phyloP scores from a whole-genome alignment of 495 filamentous ascomycete species.

The Neurospora sp. region DNA sequence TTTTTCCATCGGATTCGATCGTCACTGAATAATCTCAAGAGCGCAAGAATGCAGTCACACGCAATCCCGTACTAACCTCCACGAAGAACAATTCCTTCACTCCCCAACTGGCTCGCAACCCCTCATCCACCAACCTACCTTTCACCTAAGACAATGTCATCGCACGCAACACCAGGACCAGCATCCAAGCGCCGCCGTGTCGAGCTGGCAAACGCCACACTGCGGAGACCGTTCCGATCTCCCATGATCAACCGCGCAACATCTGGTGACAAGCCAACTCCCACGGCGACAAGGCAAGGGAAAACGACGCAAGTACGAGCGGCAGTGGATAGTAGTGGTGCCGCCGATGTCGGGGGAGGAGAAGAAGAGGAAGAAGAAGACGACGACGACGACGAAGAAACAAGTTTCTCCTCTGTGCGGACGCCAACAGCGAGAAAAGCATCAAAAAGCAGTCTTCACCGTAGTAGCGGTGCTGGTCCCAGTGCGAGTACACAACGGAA shows the following conservation, averaged over 20 bases:
- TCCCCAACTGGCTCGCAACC: background rate
- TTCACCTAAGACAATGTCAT: conserved; percentile 5
- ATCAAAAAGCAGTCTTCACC: background rate
- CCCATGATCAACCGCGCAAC: conserved; percentile 15
- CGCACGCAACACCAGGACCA: conserved; percentile 12
- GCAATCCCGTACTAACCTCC: background rate
- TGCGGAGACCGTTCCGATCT: conserved; percentile 21
- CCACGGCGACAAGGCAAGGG: background rate
- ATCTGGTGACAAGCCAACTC: background rate
- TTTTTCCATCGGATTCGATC: background rate
- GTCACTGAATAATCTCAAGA: background rate
- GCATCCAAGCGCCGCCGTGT: conserved; percentile 22
- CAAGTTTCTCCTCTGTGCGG: background rate
- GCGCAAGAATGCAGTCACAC: background rate
- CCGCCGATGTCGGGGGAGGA: background rate
- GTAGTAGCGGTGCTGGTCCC: background rate
- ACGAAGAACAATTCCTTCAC: background rate
- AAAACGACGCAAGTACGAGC: background rate
- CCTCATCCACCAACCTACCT: background rate
- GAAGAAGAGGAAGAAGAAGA: background rate
- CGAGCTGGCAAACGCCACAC: conserved; percentile 17
- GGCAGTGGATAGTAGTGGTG: background rate
- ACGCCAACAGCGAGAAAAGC: background rate
- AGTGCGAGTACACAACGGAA: background rate
- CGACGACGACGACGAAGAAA: background rate